Base-by-base conservation (phyloP, 2,329 filamentous ascomycete species). In the Verticillium albo-atrum region DNA sequence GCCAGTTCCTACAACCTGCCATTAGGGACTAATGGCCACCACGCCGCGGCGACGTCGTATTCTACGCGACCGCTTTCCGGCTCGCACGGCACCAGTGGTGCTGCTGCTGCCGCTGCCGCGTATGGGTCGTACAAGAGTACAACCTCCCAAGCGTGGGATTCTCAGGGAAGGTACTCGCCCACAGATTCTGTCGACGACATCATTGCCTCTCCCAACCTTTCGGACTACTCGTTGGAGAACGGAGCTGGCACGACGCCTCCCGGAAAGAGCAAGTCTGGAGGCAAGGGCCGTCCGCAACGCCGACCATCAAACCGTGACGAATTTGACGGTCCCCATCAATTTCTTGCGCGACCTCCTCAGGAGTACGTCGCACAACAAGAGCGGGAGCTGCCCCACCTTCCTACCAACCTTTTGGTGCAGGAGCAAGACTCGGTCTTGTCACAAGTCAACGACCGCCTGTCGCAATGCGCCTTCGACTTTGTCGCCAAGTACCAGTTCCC, bases 401-500 rank as follows among this genome's bases (percentile, higher is more conserved):
- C 91, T 54, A 92, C 90, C 68, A 91, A 92, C 72, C 83, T 96
- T 55, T 84, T 90, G 68, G 88, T 91, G 58, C 87, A 92, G 74
- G 91, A 96, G 75, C 91, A 96, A 79, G 91, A 95, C 76, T 85
- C 83, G 69, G 90, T 96, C 67, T 79, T 95, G 60, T 85, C 84
- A 59, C 85, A 89, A 73, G 90, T 95, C 74, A 95, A 95, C 77
- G 90, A 94, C 75, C 85, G 91, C 62, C 80, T 96, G 53, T 92
- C 91, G 26, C 89, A 90, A 73, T 95, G 91, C 72, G 91, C 91
- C 32, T 96, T 89, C 80, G 90, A 96, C 75, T 96, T 96, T 74
- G 88, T 96, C 68, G 91, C 91, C 67, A 92, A 92, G 75, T 95
- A 95, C 72, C 91, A 94, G 74, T 96, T 96, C 71, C 91, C 91